Evolutionary conservation across 164 flowering plant species (phyloP).

Genomic region (Umbilicus rupestris): DNA sequence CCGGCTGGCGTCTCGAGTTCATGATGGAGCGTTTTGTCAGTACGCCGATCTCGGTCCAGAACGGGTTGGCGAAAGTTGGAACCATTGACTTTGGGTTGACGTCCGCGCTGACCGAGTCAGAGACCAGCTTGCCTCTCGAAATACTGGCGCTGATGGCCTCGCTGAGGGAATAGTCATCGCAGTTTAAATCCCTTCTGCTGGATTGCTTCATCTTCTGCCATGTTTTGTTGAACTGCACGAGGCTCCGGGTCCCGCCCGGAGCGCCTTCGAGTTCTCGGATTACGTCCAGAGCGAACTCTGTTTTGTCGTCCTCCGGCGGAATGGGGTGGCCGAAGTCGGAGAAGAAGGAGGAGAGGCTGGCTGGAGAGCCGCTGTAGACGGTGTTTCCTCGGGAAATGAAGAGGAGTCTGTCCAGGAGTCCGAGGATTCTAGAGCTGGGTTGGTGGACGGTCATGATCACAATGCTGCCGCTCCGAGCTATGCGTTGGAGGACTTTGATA

Average conservation of each 20-base stretch:
- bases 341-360: constrained; percentile 1
- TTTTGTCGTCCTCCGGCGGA: constrained; percentile 5
- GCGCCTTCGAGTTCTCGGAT: constrained; percentile 5
- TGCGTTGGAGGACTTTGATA: constrained; percentile 48
- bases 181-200: not conserved
- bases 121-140: constrained; percentile 70
- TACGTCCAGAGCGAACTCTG: constrained; percentile 7
- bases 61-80: constrained; percentile 70
- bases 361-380: constrained; percentile 9
- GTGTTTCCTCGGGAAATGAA: constrained; percentile 22
- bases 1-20: constrained; percentile 32
- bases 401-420: constrained; percentile 50
- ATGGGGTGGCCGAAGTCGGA: constrained; percentile 7
- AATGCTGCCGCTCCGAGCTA: constrained; percentile 57
- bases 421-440: constrained; percentile 47
- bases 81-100: constrained; percentile 27
- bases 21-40: constrained; percentile 28
- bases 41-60: constrained; percentile 58
- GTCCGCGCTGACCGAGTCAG: constrained; percentile 40
- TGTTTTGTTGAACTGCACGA: constrained; percentile 1
- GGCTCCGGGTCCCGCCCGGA: constrained; percentile 7
- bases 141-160: constrained; percentile 77
- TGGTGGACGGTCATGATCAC: constrained; percentile 76
- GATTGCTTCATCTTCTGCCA: constrained; percentile 6
- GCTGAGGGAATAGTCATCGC: constrained; percentile 25